A percentile compares a stretch with the other conserved stretches of the same genome.
Conservation (phyloP, 768 basidiomycete genomes). For the Leccinum disarticulatum region DNA sequence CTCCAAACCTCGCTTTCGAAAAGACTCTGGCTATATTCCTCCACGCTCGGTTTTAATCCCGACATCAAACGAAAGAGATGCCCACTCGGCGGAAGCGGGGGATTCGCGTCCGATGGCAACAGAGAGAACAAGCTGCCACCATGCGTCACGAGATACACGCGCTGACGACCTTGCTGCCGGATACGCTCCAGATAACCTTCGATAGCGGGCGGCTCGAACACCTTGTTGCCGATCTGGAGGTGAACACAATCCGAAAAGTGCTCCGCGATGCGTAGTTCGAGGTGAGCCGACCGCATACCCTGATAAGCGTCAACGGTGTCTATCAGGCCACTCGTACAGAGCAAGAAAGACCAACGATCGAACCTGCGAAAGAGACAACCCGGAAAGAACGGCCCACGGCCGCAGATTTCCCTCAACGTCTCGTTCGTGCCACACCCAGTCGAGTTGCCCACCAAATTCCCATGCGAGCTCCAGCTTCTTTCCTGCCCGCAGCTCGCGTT, state of each 20-base stretch:
- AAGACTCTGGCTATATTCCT: slow-evolving; percentile 35
- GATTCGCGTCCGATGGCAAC: slow-evolving; percentile 50
- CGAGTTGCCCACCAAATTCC: slow-evolving; percentile 69
- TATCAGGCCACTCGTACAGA: slow-evolving; percentile 13
- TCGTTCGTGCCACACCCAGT: slow-evolving; percentile 82
- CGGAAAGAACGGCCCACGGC: slow-evolving; percentile 74
- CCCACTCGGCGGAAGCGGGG: slow-evolving; percentile 67
- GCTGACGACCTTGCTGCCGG: slow-evolving; percentile 54
- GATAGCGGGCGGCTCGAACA: slow-evolving; percentile 76
- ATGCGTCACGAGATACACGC: slow-evolving; percentile 70
- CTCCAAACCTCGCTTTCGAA: slow-evolving; percentile 57
- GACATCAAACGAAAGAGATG: slow-evolving; percentile 33
- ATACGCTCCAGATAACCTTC: slow-evolving; percentile 87
- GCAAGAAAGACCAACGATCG: slow-evolving; percentile 15
- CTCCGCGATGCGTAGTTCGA: slow-evolving; percentile 73
- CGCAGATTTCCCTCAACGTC: slow-evolving; percentile 62
- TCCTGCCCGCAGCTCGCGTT: slow-evolving; percentile 52
- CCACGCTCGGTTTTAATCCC: slow-evolving; percentile 27
- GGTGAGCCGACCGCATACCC: slow-evolving; percentile 46
- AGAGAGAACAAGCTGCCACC: slow-evolving; percentile 71
- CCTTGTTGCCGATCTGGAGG: slow-evolving; percentile 38
- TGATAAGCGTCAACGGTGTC: slow-evolving; percentile 15
- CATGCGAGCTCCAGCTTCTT: slow-evolving; percentile 73
- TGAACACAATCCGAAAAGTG: slow-evolving; percentile 57
- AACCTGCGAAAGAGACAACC: slow-evolving; percentile 73